Conservation (phyloP, 1,284 basidiomycete species). For the Austroboletus niveus region DNA sequence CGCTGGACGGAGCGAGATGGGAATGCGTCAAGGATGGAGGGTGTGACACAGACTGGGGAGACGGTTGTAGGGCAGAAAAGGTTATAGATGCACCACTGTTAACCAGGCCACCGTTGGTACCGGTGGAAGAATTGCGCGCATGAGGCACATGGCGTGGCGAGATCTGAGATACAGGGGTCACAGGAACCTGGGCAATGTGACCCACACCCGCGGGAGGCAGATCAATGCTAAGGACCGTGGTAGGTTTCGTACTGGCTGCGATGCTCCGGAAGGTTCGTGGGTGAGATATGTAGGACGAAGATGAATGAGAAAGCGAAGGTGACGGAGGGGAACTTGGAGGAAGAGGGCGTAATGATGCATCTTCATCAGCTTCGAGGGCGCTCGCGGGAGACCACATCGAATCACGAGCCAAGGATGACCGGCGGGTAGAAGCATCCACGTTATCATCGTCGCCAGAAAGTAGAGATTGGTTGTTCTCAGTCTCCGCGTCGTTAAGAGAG, state of each 20-base stretch:
- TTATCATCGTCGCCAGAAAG: slow-evolving; percentile 45
- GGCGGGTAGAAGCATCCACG: slow-evolving; percentile 41
- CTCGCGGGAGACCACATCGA: slow-evolving; percentile 76
- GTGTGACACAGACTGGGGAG: slow-evolving; percentile 45
- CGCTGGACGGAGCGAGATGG: slow-evolving; percentile 26
- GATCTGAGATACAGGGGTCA: slow-evolving; percentile 50
- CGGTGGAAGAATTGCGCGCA: slow-evolving; percentile 56
- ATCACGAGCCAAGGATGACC: slow-evolving; percentile 58
- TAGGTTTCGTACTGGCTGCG: slow-evolving; percentile 92
- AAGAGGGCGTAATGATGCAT: slow-evolving; percentile 83
- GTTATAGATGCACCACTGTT: slow-evolving; percentile 60
- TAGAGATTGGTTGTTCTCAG: slow-evolving; percentile 31
- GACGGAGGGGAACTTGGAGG: slow-evolving; percentile 84
- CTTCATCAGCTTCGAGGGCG: slow-evolving; percentile 80
- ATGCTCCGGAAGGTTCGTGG: slow-evolving; percentile 78
- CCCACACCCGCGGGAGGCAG: slow-evolving; percentile 75
- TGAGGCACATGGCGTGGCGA: slow-evolving; percentile 49
- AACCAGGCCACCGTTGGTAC: slow-evolving; percentile 41
- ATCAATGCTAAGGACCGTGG: slow-evolving; percentile 88
- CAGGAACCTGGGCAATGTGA: slow-evolving; percentile 86
- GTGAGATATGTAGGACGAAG: slow-evolving; percentile 76
- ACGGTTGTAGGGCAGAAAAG: slow-evolving; percentile 64
- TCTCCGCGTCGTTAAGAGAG: slow-evolving; percentile 57
- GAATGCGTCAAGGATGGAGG: slow-evolving; percentile 43
- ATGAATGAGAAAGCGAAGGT: slow-evolving; percentile 77